Conservation (phyloP, 768 basidiomycete genomes). For the Thelephora ganbajun region DNA sequence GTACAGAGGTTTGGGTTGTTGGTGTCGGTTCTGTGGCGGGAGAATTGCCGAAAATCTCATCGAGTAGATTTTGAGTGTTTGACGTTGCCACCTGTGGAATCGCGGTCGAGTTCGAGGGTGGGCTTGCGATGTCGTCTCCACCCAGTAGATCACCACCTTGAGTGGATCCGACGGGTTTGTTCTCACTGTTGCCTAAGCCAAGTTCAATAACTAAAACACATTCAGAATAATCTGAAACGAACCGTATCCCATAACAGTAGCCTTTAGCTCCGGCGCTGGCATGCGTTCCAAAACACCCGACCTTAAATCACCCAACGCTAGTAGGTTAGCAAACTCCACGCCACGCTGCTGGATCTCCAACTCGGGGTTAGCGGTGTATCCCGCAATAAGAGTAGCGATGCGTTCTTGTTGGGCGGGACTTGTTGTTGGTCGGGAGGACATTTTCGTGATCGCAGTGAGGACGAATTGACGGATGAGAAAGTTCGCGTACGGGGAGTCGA, state of each 20-base stretch:
- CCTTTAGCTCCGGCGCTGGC: slow-evolving; percentile 97
- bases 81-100: slow-evolving; percentile 27
- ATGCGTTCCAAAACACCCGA: slow-evolving; percentile 90
- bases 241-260: slow-evolving; percentile 94
- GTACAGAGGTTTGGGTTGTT: slow-evolving; percentile 19
- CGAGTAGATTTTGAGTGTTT: slow-evolving; percentile 76
- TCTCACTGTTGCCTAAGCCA: slow-evolving; percentile 47
- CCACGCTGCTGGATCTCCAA: slow-evolving; percentile 93
- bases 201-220: not conserved
- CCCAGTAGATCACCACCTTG: slow-evolving; percentile 73
- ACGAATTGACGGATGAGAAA: slow-evolving; percentile 86
- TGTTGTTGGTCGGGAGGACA: slow-evolving; percentile 67
- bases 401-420: slow-evolving; percentile 58
- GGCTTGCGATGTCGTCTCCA: slow-evolving; percentile 40
- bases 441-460: slow-evolving; percentile 79
- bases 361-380: slow-evolving; percentile 79
- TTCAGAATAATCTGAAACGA: slow-evolving; percentile 13
- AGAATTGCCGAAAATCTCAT: slow-evolving; percentile 76
- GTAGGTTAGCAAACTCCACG: slow-evolving; percentile 85
- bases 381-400: slow-evolving; percentile 62
- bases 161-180: slow-evolving; percentile 90
- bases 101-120: slow-evolving; percentile 27
- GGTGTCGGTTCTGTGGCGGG: slow-evolving; percentile 20
- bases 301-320: slow-evolving; percentile 59
- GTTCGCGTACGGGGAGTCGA: slow-evolving; percentile 92